Evolutionary conservation across 257 asterid genomes (phyloP), one percentile per base, ranked within the genome.

Genomic region (Perilla frutescens): DNA sequence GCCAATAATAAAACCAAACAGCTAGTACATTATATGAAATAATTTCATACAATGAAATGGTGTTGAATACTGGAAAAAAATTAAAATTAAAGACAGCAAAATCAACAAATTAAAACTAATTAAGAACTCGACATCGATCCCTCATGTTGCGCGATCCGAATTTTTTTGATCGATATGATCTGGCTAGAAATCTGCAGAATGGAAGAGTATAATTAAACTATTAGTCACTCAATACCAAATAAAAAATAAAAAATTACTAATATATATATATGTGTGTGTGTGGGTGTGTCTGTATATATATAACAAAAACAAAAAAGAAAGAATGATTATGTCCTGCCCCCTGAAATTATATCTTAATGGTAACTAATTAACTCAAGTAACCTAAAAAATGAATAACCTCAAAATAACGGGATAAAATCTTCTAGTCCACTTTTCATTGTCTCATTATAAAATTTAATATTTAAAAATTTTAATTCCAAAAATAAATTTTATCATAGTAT

Each of bases 111-210:
- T 57, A 15, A 36, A 65, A 20, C 15, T 50, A 8, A n/a, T 36
- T 66, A 29, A 43, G 31, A 70, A 13, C 71, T 56, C 14, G 83
- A 79, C 88, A 84, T 79, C 88, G 0, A 1, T 2, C 87, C 54
- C 80, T 83, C 84, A 74, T 80, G 87, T 75, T 84, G 37, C 37
- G 3, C 4, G 72, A 80, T 60, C 60, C 56, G 40, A 58, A 44
- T 41, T 66, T 20, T 72, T 26, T 68, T 47, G 57, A 78, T 31
- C 78, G 56, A 55, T 69, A 49, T 55, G 31, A 55, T 69, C 54
- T 55, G 31, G 53, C 78, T 54, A 10, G 39, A 32, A 73, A 73
- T 85, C 89, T 87, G 87, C 80, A 70, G 13, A 68, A 34, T 5
- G 6, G 7, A 11, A 48, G 20, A 68, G 1, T 11, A 37, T 26